Percentiles rank a stretch among this genome's conserved stretches.
Conservation (phyloP, 2,329 filamentous ascomycete genomes). For the Calonectria fujianensis region DNA sequence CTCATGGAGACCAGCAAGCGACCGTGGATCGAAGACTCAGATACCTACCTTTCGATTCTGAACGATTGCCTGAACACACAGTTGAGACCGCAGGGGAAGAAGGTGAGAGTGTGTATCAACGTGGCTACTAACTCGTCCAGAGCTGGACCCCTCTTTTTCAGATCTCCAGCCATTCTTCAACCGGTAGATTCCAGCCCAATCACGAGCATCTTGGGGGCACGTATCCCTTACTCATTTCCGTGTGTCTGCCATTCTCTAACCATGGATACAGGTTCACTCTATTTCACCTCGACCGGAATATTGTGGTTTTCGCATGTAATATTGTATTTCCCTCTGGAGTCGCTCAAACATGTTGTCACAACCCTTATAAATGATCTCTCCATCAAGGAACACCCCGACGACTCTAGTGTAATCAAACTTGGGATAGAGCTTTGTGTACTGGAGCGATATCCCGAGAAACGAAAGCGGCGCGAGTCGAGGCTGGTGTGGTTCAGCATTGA, state of each 20-base stretch:
- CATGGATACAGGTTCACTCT: neutral
- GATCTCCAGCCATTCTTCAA: neutral
- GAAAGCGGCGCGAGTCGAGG: no score
- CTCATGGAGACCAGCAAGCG: neutral
- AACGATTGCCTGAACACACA: neutral
- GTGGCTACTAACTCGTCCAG: neutral
- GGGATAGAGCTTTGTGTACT: neutral
- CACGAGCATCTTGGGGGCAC: neutral
- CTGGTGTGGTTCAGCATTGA: neutral
- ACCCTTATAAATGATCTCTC: neutral
- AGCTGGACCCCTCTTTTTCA: neutral
- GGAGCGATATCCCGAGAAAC: neutral
- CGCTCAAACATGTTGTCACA: neutral
- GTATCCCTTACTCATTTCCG: fast-evolving
- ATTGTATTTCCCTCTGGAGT: neutral
- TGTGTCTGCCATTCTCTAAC: neutral
- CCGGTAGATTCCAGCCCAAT: neutral
- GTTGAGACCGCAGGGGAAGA: neutral
- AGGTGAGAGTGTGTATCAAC: neutral
- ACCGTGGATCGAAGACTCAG: neutral
- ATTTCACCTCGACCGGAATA: neutral
- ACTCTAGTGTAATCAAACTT: no score
- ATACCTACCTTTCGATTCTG: neutral
- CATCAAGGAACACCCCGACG: neutral
- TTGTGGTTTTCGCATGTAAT: conserved; percentile 13